phyloP scores from a whole-genome alignment of 352 stramenopile genomes.

The Peronospora destructor region DNA sequence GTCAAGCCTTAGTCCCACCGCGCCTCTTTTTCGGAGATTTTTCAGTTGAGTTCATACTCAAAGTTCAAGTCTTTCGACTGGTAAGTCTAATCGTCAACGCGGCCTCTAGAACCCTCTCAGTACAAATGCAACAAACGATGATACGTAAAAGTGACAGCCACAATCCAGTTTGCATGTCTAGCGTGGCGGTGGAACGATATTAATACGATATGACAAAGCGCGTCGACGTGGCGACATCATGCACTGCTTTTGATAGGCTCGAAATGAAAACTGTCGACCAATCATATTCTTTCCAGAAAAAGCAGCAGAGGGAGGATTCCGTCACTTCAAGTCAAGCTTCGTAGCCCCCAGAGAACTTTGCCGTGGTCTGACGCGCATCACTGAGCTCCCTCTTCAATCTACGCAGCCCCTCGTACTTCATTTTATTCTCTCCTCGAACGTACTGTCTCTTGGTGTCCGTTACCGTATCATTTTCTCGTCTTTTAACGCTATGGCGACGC shows the following conservation, averaged over 20 bases:
- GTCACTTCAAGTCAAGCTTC: slow-evolving; percentile 46
- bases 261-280: slow-evolving; percentile 2
- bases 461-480: neutral
- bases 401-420: slow-evolving; percentile 1
- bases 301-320: slow-evolving; percentile 8
- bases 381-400: neutral
- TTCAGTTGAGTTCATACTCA: slow-evolving; percentile 2
- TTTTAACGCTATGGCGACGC: slow-evolving; percentile 46
- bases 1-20: slow-evolving; percentile 10
- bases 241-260: neutral
- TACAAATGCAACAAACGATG: slow-evolving; percentile 31
- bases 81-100: slow-evolving; percentile 3
- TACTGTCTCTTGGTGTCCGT: neutral
- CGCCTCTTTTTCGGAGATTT: slow-evolving; percentile 4
- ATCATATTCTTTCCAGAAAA: slow-evolving; percentile 13
- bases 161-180: slow-evolving; percentile 3
- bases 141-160: neutral
- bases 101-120: slow-evolving; percentile 9
- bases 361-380: slow-evolving; percentile 1
- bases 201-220: neutral
- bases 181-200: slow-evolving; percentile 1
- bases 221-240: too few species aligned
- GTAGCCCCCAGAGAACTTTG: slow-evolving; percentile 6
- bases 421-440: slow-evolving; percentile 2
- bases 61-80: slow-evolving; percentile 1